Evolutionary conservation across 208 protist genomes (phyloP).

Genomic region (Porcisia deanei): DNA sequence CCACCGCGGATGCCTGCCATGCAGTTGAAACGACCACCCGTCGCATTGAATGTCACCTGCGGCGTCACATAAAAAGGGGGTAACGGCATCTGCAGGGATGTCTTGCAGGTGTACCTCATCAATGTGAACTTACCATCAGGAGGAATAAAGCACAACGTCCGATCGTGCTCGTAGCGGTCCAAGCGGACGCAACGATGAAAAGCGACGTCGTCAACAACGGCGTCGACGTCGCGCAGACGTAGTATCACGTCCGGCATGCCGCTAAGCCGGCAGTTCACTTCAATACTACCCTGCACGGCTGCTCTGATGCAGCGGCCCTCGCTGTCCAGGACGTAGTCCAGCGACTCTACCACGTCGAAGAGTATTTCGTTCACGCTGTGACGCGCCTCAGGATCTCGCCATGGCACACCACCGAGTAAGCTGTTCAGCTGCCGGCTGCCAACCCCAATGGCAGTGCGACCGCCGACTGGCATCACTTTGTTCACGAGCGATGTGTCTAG

Average conservation of each 20-base stretch:
- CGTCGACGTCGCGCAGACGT: slow-evolving; percentile 59
- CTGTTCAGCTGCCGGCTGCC: slow-evolving; percentile 17
- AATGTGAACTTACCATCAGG: slow-evolving; percentile 92
- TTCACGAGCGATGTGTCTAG: slow-evolving; percentile 49
- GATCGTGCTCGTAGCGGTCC: slow-evolving; percentile 71
- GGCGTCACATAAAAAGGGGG: slow-evolving; percentile 90
- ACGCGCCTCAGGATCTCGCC: slow-evolving; percentile 72
- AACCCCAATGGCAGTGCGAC: slow-evolving; percentile 23
- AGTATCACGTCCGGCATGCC: slow-evolving; percentile 91
- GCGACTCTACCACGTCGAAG: slow-evolving; percentile 90
- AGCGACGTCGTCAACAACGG: slow-evolving; percentile 70
- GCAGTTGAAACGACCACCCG: slow-evolving; percentile 82
- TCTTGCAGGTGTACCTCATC: slow-evolving; percentile 78
- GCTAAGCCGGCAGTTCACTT: slow-evolving; percentile 85
- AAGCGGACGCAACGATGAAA: slow-evolving; percentile 90
- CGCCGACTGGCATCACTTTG: slow-evolving; percentile 23
- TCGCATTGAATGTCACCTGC: slow-evolving; percentile 77
- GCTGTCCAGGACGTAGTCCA: slow-evolving; percentile 85
- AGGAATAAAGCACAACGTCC: slow-evolving; percentile 84
- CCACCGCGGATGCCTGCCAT: slow-evolving; percentile 73
- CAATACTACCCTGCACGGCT: slow-evolving; percentile 69
- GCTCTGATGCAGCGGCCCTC: slow-evolving; percentile 68
- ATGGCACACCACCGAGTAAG: slow-evolving; percentile 49
- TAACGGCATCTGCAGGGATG: slow-evolving; percentile 29
- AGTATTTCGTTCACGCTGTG: slow-evolving; percentile 91